These are phyloP conservation scores for Aspergillus sojae DNA, from an alignment of 2,329 filamentous ascomycete species.

Conservation along the genomic window DNA sequence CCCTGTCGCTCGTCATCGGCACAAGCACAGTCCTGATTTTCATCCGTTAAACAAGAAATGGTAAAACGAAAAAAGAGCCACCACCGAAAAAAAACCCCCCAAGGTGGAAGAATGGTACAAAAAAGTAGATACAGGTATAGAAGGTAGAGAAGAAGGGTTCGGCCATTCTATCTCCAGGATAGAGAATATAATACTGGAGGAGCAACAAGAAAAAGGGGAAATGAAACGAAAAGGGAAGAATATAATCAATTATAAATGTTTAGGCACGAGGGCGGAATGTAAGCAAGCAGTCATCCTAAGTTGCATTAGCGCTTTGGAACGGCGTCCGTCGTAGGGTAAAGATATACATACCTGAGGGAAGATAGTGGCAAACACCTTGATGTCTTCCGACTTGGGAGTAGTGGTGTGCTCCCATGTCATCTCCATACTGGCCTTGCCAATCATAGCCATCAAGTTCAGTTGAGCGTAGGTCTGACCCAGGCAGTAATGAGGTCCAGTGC, in stretches of 20 bases:
- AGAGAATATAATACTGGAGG: conserved; percentile 21
- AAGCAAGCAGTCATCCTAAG: conserved; percentile 79
- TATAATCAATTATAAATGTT: conserved; percentile 12
- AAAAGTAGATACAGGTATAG: conserved; percentile 15
- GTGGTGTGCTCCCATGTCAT: conserved; percentile 89
- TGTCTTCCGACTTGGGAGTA: conserved; percentile 84
- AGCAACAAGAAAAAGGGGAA: background rate
- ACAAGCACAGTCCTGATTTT: conserved; percentile 8
- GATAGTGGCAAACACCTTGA: conserved; percentile 97
- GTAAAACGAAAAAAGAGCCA: conserved; percentile 6
- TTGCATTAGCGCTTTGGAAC: conserved; percentile 25
- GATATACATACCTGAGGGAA: conserved; percentile 75
- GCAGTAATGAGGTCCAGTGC: conserved; percentile 94
- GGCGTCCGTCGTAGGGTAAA: conserved; percentile 1
- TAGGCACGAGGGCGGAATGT: conserved; percentile 61
- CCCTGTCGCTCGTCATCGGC: conserved; percentile 1
- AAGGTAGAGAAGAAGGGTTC: conserved; percentile 13
- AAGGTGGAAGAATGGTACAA: conserved; percentile 6
- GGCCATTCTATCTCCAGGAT: conserved; percentile 29
- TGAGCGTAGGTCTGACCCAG: conserved; percentile 90
- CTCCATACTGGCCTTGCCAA: conserved; percentile 84
- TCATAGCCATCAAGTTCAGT: conserved; percentile 82
- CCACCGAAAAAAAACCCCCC: background rate
- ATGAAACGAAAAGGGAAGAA: background rate
- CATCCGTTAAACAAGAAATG: conserved; percentile 10